Percentiles rank a stretch among this genome's conserved stretches.
Evolutionary conservation across 2,329 filamentous ascomycete genomes (phyloP).

Genomic region (Lachnellula suecica): DNA sequence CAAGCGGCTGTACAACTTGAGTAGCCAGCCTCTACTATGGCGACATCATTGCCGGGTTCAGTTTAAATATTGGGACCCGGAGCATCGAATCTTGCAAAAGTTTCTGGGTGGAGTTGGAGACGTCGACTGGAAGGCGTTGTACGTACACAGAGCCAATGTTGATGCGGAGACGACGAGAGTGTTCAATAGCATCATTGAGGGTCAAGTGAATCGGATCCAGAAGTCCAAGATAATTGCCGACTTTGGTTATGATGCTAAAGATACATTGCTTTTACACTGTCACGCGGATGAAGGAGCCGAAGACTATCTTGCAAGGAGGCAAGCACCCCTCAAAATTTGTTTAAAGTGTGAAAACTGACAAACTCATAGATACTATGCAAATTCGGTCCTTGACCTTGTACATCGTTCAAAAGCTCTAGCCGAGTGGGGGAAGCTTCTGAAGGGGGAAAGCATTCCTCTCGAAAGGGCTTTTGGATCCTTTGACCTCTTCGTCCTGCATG

Average conservation of each 20-base stretch:
- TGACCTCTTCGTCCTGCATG: conserved; percentile 83
- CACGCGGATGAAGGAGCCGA: conserved; percentile 54
- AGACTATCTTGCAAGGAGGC: conserved; percentile 76
- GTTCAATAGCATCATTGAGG: conserved; percentile 69
- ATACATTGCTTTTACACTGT: conserved; percentile 71
- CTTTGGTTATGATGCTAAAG: conserved; percentile 85
- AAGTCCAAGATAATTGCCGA: conserved; percentile 70
- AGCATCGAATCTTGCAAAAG: conserved; percentile 60
- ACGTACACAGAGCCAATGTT: conserved; percentile 51
- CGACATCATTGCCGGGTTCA: conserved; percentile 65
- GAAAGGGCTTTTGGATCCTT: conserved; percentile 79
- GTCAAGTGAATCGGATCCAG: conserved; percentile 66
- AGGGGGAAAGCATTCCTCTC: conserved; percentile 54
- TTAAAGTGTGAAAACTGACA: too few relatives aligned
- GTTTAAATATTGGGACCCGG: conserved; percentile 74
- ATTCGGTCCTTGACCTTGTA: conserved; percentile 72
- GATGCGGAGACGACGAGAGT: conserved; percentile 52
- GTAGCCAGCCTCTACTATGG: conserved; percentile 77
- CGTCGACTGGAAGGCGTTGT: conserved; percentile 75
- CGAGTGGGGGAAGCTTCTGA: conserved; percentile 65
- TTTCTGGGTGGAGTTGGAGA: conserved; percentile 50
- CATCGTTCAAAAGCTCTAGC: conserved; percentile 78
- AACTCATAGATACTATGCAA: conserved; percentile 80
- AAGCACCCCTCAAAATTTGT: conserved; percentile 16
- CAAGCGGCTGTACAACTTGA: conserved; percentile 62